phyloP scores from a whole-genome alignment of 306 rosid species.

The Cucurbita ficifolia region DNA sequence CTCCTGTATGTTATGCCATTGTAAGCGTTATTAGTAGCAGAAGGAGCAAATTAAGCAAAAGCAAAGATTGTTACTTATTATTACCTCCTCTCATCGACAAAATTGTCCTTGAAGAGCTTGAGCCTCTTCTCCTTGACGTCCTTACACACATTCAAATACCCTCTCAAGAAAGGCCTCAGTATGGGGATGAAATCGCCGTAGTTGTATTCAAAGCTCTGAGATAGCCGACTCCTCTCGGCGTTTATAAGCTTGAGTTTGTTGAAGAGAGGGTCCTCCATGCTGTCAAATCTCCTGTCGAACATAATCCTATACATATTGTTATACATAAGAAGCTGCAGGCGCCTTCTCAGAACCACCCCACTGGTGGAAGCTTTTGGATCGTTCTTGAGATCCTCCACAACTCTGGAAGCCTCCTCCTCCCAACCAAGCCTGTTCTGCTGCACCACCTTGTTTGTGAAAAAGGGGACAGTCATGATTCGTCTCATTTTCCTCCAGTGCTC shows the following conservation, averaged over 20 bases:
- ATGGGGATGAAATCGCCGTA: constrained; percentile 77
- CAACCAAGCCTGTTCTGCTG: constrained; percentile 61
- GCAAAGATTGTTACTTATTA: background rate
- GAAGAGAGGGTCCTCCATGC: constrained; percentile 48
- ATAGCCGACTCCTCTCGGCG: constrained; percentile 61
- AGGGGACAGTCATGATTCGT: constrained; percentile 79
- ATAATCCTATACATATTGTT: constrained; percentile 75
- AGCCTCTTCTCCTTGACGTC: constrained; percentile 64
- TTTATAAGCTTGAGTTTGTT: constrained; percentile 37
- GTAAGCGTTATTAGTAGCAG: background rate
- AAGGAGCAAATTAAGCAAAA: background rate
- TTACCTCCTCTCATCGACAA: constrained; percentile 77
- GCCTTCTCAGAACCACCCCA: constrained; percentile 39
- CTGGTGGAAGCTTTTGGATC: constrained; percentile 24
- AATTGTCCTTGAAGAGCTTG: constrained; percentile 62
- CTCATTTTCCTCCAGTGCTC: constrained; percentile 92
- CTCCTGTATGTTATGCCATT: constrained; percentile 24
- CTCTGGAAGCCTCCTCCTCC: constrained; percentile 55
- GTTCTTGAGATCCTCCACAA: constrained; percentile 50
- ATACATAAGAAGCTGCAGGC: constrained; percentile 75
- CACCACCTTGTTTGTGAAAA: constrained; percentile 81
- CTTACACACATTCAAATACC: constrained; percentile 64
- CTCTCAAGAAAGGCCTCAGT: constrained; percentile 59
- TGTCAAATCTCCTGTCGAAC: constrained; percentile 69
- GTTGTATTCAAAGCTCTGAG: constrained; percentile 80